A percentile compares a stretch with the other conserved stretches of the same genome.
These are phyloP conservation scores for Actinidia chinensis DNA, from an alignment of 179 eudicot species.

Conservation along the genomic window DNA sequence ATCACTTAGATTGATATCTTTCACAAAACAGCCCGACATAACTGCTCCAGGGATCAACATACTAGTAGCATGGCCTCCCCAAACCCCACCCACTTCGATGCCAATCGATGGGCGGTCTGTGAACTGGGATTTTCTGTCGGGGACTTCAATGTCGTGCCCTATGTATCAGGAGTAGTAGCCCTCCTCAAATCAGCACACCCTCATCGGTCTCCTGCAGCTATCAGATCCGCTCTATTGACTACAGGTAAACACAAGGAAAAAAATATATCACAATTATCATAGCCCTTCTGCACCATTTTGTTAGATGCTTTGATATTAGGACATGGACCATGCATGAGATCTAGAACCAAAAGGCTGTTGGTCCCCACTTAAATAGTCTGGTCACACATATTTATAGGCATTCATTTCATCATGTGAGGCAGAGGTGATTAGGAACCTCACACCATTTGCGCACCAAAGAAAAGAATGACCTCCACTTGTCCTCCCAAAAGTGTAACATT, in stretches of 20 bases:
- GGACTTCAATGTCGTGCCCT: conserved; percentile 61
- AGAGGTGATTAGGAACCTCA: not conserved
- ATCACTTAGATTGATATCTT: not conserved
- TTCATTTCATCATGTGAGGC: conserved; percentile 1
- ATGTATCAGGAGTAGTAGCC: conserved; percentile 48
- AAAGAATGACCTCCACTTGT: not conserved
- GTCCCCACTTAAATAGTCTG: not conserved
- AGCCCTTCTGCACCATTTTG: too few species aligned
- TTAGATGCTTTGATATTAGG: not conserved
- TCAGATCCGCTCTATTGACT: conserved; percentile 54
- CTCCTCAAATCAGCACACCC: conserved; percentile 50
- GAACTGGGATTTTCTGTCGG: conserved; percentile 41
- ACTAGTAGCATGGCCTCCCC: conserved; percentile 52
- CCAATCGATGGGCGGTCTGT: conserved; percentile 30
- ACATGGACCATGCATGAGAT: conserved; percentile 10
- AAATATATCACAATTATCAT: not conserved
- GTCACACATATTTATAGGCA: not conserved
- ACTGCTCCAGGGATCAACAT: conserved; percentile 49
- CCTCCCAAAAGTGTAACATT: not conserved
- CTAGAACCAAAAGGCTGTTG: conserved; percentile 7
- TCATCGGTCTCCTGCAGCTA: conserved; percentile 55
- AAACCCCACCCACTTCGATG: conserved; percentile 32
- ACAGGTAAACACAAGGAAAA: conserved; percentile 29
- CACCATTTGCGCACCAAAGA: not conserved
- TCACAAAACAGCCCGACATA: conserved; percentile 43